These are phyloP conservation scores for Fusarium xyrophilum DNA, from an alignment of 2,329 filamentous ascomycete species.

Conservation along the genomic window DNA sequence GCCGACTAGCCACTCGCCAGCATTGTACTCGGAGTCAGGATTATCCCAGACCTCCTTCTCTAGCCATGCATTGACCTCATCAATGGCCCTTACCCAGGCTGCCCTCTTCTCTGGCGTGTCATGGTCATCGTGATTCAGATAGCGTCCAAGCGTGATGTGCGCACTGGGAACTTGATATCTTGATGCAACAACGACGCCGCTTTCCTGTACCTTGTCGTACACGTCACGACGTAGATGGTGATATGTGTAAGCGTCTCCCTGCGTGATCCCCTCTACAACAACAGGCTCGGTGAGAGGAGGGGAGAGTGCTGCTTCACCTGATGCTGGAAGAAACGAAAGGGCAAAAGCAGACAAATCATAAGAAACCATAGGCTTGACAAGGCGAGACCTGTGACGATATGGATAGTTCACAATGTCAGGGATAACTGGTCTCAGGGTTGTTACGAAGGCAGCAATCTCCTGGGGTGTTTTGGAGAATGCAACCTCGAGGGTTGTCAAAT, in stretches of 20 bases:
- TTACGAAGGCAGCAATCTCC: conserved; percentile 71
- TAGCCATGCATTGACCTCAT: conserved; percentile 79
- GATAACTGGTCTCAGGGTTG: conserved; percentile 62
- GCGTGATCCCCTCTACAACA: conserved; percentile 45
- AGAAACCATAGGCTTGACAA: conserved; percentile 82
- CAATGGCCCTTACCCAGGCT: conserved; percentile 73
- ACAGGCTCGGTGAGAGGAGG: conserved; percentile 51
- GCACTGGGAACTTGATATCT: conserved; percentile 89
- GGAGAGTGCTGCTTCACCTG: conserved; percentile 59
- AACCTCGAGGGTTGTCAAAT: conserved; percentile 85
- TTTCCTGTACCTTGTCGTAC: conserved; percentile 65
- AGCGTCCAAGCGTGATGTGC: conserved; percentile 86
- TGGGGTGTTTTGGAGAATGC: conserved; percentile 76
- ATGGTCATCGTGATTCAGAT: conserved; percentile 72
- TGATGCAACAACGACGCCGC: conserved; percentile 74
- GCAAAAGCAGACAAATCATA: conserved; percentile 88
- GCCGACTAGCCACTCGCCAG: conserved; percentile 85
- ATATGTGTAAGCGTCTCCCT: conserved; percentile 78
- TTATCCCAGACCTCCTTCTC: conserved; percentile 73
- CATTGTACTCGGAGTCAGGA: conserved; percentile 53
- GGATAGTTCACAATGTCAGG: conserved; percentile 71
- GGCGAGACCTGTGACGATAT: conserved; percentile 69
- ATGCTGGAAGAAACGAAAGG: conserved; percentile 83
- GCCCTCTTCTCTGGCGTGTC: conserved; percentile 64
- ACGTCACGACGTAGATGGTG: conserved; percentile 87